These are phyloP conservation scores for Solanum commersonii DNA, from an alignment of 257 asterid species.

Conservation along the genomic window DNA sequence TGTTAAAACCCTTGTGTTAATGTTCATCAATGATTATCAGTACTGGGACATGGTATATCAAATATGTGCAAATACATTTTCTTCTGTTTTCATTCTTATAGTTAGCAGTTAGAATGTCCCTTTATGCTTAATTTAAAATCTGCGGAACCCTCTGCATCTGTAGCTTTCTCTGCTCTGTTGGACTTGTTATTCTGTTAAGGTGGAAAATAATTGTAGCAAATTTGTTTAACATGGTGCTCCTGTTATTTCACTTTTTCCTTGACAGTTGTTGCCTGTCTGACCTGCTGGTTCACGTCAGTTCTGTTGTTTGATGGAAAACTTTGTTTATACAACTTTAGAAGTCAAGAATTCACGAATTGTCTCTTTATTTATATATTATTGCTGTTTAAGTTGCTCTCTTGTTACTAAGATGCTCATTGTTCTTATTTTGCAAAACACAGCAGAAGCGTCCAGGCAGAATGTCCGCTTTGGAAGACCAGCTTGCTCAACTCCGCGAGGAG, in stretches of 20 bases:
- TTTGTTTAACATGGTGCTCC: not conserved
- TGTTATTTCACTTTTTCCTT: not conserved
- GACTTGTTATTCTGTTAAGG: not conserved
- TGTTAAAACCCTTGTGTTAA: not conserved
- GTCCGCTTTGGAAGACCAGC: constrained; percentile 58
- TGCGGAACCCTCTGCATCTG: not conserved
- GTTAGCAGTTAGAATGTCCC: not conserved
- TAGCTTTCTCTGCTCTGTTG: not conserved
- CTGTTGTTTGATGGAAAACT: not conserved
- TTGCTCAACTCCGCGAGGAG: constrained; percentile 65
- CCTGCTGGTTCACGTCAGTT: not conserved
- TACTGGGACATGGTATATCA: not conserved
- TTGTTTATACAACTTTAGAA: not conserved
- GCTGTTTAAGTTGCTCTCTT: not conserved
- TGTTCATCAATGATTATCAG: not conserved
- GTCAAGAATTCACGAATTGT: not conserved
- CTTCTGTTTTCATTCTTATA: not conserved
- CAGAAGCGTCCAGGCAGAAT: constrained; percentile 38
- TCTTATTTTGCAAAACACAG: constrained; percentile 17
- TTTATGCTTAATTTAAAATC: not conserved
- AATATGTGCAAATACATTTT: not conserved
- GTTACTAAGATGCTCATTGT: not conserved
- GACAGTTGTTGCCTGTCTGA: not conserved
- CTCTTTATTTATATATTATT: not conserved
- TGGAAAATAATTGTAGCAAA: not conserved